Conservation (phyloP, 192 early-diverging fungal species). For the Obelidium mucronatum region DNA sequence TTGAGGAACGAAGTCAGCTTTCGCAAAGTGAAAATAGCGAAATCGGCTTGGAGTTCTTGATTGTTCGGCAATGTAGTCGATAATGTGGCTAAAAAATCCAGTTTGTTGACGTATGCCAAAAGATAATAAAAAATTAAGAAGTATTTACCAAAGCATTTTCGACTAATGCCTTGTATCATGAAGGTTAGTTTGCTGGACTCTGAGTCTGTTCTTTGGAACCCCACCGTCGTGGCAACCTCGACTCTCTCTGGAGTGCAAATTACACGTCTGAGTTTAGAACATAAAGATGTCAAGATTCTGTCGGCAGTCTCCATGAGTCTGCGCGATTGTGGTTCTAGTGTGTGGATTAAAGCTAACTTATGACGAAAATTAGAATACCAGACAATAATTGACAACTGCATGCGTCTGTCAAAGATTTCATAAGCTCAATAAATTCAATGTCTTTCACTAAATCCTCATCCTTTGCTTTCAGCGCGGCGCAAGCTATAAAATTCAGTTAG, state of each 20-base stretch:
- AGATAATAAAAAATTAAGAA: too few species aligned
- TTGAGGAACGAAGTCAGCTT: neutral
- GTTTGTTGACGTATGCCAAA: too few species aligned
- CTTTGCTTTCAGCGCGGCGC: neutral
- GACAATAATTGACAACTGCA: conserved; percentile 4
- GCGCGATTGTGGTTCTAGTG: conserved; percentile 3
- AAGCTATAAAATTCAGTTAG: too few species aligned
- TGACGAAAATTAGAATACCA: neutral
- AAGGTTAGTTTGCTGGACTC: neutral
- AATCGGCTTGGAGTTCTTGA: conserved; percentile 3
- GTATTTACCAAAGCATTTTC: neutral
- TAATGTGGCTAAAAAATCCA: too few species aligned
- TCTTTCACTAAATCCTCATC: neutral
- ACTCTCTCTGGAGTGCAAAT: neutral
- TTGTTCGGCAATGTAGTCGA: too few species aligned
- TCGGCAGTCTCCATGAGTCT: neutral
- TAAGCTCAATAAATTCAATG: conserved; percentile 16
- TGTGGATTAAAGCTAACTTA: neutral
- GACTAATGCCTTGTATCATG: neutral
- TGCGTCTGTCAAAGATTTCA: neutral
- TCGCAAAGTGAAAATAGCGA: neutral
- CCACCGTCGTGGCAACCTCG: neutral
- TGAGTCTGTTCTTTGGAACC: neutral
- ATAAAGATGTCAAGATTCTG: neutral
- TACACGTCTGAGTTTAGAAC: neutral